Evolutionary conservation across 2,329 filamentous ascomycete species (phyloP).

Genomic region (Ophiostoma novo-ulmi): DNA sequence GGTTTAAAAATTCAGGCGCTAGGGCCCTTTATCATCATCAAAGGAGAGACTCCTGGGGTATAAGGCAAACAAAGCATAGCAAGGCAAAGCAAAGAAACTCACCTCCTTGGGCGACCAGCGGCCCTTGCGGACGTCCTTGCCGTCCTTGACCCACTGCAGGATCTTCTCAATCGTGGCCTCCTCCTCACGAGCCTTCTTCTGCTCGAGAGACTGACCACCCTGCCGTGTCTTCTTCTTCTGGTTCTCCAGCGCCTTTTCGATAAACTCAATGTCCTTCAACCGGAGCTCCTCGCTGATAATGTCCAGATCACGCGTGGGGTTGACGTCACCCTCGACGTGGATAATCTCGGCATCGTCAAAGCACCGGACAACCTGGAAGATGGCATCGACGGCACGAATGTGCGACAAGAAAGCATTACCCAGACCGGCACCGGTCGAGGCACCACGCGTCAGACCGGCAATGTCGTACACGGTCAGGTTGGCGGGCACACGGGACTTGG

Average conservation of each 20-base stretch:
- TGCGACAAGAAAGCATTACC: slow-evolving; percentile 98
- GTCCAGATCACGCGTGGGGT: slow-evolving; percentile 86
- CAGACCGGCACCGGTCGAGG: slow-evolving; percentile 93
- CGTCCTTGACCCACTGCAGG: slow-evolving; percentile 72
- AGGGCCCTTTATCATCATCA: slow-evolving; percentile 98
- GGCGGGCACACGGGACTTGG: slow-evolving; percentile 93
- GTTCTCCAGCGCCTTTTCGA: slow-evolving; percentile 88
- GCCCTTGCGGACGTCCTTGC: slow-evolving; percentile 90
- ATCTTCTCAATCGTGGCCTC: slow-evolving; percentile 91
- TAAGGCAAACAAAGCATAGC: slow-evolving; percentile 18
- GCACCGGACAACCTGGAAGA: slow-evolving; percentile 93
- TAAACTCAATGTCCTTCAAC: slow-evolving; percentile 98
- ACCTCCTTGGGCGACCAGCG: slow-evolving; percentile 94
- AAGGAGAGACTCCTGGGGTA: slow-evolving; percentile 34
- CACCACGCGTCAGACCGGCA: slow-evolving; percentile 89
- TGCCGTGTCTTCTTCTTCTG: slow-evolving; percentile 90
- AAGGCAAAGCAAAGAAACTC: slow-evolving; percentile 38
- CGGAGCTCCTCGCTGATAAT: slow-evolving; percentile 97
- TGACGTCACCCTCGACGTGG: slow-evolving; percentile 97
- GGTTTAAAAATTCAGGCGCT: slow-evolving; percentile 89
- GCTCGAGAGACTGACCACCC: slow-evolving; percentile 91
- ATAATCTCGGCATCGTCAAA: slow-evolving; percentile 99
- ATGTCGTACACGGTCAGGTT: slow-evolving; percentile 99
- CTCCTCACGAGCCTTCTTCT: slow-evolving; percentile 95
- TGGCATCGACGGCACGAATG: slow-evolving; percentile 95